phyloP scores from a whole-genome alignment of 208 protist species.

The Trichomonas tenax region DNA sequence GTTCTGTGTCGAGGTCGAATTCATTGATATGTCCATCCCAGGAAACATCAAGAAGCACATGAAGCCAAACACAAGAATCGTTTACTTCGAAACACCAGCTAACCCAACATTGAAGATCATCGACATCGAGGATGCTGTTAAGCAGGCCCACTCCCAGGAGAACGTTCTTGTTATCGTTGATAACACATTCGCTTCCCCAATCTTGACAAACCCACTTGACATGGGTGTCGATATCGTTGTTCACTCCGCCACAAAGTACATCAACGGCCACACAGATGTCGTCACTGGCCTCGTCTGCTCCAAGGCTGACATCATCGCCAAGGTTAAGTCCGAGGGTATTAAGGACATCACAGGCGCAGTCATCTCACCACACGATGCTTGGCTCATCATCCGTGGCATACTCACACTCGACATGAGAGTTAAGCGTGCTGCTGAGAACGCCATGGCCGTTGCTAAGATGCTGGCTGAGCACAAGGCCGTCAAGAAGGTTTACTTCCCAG shows the following conservation, averaged over 20 bases:
- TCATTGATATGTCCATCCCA: neutral
- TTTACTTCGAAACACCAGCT: slow-evolving; percentile 39
- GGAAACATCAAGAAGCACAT: slow-evolving; percentile 15
- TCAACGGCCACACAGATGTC: slow-evolving; percentile 30
- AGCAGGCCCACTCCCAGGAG: slow-evolving; percentile 13
- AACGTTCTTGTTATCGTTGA: slow-evolving; percentile 26
- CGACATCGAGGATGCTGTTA: slow-evolving; percentile 25
- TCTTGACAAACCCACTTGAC: slow-evolving; percentile 21
- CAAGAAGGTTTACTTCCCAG: slow-evolving; percentile 36
- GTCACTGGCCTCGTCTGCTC: neutral
- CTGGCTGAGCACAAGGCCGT: slow-evolving; percentile 7
- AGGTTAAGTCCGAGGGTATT: neutral
- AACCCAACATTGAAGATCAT: slow-evolving; percentile 43
- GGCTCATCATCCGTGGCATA: slow-evolving; percentile 29
- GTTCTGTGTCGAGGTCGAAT: neutral
- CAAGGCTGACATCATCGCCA: neutral
- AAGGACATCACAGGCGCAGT: slow-evolving; percentile 24
- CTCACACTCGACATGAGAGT: slow-evolving; percentile 34
- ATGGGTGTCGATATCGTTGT: slow-evolving; percentile 41
- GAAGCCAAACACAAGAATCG: slow-evolving; percentile 30
- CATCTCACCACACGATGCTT: slow-evolving; percentile 23
- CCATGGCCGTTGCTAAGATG: slow-evolving; percentile 28
- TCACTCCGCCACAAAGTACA: slow-evolving; percentile 41
- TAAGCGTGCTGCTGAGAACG: slow-evolving; percentile 31
- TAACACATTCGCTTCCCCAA: slow-evolving; percentile 26